Evolutionary conservation across 495 filamentous ascomycete genomes (phyloP).

Genomic region (Diplogelasinospora grovesii): DNA sequence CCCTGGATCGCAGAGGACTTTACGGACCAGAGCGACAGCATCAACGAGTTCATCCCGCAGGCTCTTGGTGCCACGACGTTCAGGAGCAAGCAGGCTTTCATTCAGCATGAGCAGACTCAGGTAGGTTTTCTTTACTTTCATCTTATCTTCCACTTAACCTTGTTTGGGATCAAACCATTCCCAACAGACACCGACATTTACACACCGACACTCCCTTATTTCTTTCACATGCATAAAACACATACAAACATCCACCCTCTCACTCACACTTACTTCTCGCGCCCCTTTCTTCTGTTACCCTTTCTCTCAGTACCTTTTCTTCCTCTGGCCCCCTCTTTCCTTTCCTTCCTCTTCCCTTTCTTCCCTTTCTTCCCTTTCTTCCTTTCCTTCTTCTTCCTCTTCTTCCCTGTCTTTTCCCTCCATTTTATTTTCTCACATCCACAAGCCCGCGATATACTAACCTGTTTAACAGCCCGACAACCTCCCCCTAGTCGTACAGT

Average conservation of each 20-base stretch:
- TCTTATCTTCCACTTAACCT: neutral
- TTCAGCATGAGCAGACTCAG: slow-evolving; percentile 10
- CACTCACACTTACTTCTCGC: too few relatives aligned
- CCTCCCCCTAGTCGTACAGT: slow-evolving; percentile 9
- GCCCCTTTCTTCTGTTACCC: too few relatives aligned
- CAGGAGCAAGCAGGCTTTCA: slow-evolving; percentile 18
- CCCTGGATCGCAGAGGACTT: slow-evolving; percentile 18
- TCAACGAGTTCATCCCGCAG: slow-evolving; percentile 22
- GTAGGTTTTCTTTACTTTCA: slow-evolving; percentile 2
- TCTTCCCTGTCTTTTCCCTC: too few relatives aligned
- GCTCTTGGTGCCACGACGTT: slow-evolving; percentile 23
- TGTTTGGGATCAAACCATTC: neutral
- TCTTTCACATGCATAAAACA: too few relatives aligned
- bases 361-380: too few relatives aligned
- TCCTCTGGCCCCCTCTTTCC: too few relatives aligned
- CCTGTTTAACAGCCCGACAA: slow-evolving; percentile 12
- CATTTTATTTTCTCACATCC: too few relatives aligned
- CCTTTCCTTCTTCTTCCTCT: too few relatives aligned
- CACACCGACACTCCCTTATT: too few relatives aligned
- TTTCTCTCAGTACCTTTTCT: too few relatives aligned
- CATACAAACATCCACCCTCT: neutral
- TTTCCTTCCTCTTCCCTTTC: too few relatives aligned
- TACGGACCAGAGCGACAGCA: slow-evolving; percentile 23
- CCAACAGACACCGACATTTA: neutral
- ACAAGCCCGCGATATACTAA: too few relatives aligned